Conservation (phyloP, 1,139 yeast species). For the Dujonia santamariae region DNA sequence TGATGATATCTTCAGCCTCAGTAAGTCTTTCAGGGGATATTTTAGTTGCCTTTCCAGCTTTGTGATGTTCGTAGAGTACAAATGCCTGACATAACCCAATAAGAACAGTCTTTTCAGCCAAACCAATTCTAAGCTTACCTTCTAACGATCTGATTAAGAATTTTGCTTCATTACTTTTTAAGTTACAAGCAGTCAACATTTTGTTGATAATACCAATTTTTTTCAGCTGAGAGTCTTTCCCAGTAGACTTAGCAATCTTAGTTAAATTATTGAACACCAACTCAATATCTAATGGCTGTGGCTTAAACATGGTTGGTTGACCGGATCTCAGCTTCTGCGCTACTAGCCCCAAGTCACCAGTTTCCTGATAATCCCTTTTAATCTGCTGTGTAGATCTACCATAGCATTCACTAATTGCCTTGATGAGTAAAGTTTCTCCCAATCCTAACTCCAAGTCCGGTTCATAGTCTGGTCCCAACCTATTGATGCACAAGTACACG, state of each 20-base stretch:
- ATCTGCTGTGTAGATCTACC: constrained; percentile 75
- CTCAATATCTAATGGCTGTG: constrained; percentile 71
- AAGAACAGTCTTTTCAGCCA: constrained; percentile 90
- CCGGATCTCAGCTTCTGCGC: constrained; percentile 81
- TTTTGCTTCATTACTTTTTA: constrained; percentile 74
- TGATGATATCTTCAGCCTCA: constrained; percentile 71
- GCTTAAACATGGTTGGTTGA: constrained; percentile 93
- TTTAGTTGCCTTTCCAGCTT: constrained; percentile 14
- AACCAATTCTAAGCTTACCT: constrained; percentile 87
- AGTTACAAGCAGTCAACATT: constrained; percentile 82
- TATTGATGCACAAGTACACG: constrained; percentile 80
- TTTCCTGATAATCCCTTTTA: constrained; percentile 68
- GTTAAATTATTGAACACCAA: constrained; percentile 72
- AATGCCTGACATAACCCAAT: constrained; percentile 84
- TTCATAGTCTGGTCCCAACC: constrained; percentile 94
- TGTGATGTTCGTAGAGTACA: constrained; percentile 49
- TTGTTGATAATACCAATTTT: constrained; percentile 78
- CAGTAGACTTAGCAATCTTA: constrained; percentile 74
- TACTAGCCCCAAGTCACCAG: constrained; percentile 88
- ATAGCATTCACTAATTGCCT: constrained; percentile 87
- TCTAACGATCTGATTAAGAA: constrained; percentile 86
- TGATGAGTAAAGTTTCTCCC: constrained; percentile 84
- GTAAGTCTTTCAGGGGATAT: constrained; percentile 40
- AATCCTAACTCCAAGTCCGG: constrained; percentile 85
- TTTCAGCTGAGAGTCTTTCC: constrained; percentile 77